Conservation (phyloP, 495 filamentous ascomycete species). For the Chaetomium cochliodes region DNA sequence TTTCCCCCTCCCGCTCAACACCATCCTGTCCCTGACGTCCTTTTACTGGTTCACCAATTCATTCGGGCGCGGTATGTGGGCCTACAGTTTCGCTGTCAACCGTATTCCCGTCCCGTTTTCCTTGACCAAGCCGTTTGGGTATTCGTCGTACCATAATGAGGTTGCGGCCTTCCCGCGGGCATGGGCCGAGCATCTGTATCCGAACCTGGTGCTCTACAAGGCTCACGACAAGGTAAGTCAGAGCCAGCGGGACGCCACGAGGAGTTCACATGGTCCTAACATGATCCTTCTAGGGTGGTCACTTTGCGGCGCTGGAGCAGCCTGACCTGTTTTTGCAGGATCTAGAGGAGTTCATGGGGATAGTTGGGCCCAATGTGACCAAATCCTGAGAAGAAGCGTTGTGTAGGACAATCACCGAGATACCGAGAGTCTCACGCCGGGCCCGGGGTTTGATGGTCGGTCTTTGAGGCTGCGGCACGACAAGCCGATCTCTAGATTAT, state of each 20-base stretch:
- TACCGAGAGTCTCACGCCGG: neutral
- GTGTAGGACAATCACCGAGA: neutral
- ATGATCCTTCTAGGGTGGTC: constrained; percentile 48
- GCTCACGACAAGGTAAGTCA: constrained; percentile 41
- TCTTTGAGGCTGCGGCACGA: neutral
- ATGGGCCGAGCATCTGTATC: constrained; percentile 50
- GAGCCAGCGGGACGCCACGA: neutral
- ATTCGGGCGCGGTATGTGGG: constrained; percentile 57
- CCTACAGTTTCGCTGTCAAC: constrained; percentile 18
- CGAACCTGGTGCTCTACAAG: constrained; percentile 30
- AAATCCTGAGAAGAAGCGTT: neutral
- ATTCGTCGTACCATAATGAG: constrained; percentile 57
- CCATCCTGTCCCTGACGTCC: constrained; percentile 56
- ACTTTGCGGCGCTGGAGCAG: constrained; percentile 57
- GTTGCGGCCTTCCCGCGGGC: constrained; percentile 48
- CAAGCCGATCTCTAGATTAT: neutral
- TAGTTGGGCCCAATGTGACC: constrained; percentile 19
- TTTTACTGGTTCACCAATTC: constrained; percentile 67
- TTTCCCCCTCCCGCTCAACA: constrained; percentile 48
- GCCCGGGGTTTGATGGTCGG: neutral
- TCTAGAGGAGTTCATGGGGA: constrained; percentile 51
- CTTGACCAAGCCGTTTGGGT: constrained; percentile 56
- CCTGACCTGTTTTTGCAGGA: constrained; percentile 56
- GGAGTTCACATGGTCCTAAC: neutral
- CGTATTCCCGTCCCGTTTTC: constrained; percentile 42